These are phyloP conservation scores for Camellia oleifera DNA, from an alignment of 179 eudicot genomes.

Conservation along the genomic window DNA sequence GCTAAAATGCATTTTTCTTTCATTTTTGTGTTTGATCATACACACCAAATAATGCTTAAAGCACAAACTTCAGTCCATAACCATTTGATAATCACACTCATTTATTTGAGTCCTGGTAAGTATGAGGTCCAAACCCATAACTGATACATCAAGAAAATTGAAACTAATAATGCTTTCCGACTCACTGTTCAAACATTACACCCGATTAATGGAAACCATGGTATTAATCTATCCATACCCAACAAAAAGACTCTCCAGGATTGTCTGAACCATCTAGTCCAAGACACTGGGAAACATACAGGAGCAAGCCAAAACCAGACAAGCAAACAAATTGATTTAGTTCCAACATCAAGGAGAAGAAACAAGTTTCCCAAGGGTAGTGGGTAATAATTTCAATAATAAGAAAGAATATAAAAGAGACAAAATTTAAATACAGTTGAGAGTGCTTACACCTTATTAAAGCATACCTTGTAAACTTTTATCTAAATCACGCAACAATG, in stretches of 20 bases:
- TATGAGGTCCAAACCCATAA: neutral
- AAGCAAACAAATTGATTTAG: neutral
- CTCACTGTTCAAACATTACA: neutral
- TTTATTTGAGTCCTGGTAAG: neutral
- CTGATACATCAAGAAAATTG: neutral
- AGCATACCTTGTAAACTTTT: slow-evolving; percentile 57
- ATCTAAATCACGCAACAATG: slow-evolving; percentile 64
- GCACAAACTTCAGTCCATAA: neutral
- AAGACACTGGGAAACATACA: neutral
- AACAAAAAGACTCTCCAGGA: neutral
- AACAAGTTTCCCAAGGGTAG: neutral
- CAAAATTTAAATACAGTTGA: neutral
- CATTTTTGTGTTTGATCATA: neutral
- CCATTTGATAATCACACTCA: neutral
- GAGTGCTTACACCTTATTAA: neutral
- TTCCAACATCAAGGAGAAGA: slow-evolving; percentile 4
- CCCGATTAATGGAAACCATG: neutral
- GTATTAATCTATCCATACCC: neutral
- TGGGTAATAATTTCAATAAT: neutral
- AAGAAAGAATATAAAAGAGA: neutral
- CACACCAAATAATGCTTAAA: neutral
- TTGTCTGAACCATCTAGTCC: neutral
- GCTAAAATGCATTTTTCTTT: neutral
- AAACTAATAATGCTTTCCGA: neutral
- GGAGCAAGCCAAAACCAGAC: neutral